phyloP scores from a whole-genome alignment of 2,329 filamentous ascomycete genomes.

The Chrysoporthe cubensis region DNA sequence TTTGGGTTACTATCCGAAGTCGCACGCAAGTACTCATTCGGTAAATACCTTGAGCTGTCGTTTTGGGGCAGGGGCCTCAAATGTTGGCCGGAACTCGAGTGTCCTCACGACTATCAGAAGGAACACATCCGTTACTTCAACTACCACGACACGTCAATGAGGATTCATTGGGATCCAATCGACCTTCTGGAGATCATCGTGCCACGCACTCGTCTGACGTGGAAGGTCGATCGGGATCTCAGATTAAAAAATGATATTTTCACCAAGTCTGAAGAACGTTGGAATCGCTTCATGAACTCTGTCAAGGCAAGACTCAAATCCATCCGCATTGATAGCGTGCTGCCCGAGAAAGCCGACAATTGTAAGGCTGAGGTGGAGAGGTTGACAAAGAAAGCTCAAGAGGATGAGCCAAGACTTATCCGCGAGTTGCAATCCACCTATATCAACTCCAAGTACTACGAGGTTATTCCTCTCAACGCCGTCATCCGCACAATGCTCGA shows the following conservation, averaged over 20 bases:
- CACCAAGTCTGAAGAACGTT: conserved; percentile 75
- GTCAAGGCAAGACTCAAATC: conserved; percentile 82
- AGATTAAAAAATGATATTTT: conserved; percentile 93
- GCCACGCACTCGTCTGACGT: conserved; percentile 85
- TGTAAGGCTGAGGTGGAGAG: conserved; percentile 82
- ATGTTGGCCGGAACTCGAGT: conserved; percentile 70
- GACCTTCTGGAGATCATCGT: conserved; percentile 94
- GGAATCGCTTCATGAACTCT: conserved; percentile 85
- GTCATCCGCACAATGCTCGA: conserved; percentile 90
- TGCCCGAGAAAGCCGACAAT: conserved; percentile 81
- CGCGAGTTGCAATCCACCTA: conserved; percentile 86
- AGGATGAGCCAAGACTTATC: conserved; percentile 77
- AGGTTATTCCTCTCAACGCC: conserved; percentile 90
- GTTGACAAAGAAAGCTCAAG: conserved; percentile 77
- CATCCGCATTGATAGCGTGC: conserved; percentile 88
- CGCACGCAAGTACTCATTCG: conserved; percentile 98
- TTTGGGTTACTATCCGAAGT: conserved; percentile 89
- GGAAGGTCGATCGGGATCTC: conserved; percentile 96
- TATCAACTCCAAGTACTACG: conserved; percentile 92
- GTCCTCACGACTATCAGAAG: conserved; percentile 88
- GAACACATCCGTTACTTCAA: conserved; percentile 95
- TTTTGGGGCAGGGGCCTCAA: conserved; percentile 91
- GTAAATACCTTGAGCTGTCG: conserved; percentile 95
- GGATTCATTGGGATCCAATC: conserved; percentile 91
- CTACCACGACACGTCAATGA: conserved; percentile 80